These are phyloP conservation scores for Hsuehochloa calcarea DNA, from an alignment of 176 grass and related monocot genomes.

Conservation along the genomic window DNA sequence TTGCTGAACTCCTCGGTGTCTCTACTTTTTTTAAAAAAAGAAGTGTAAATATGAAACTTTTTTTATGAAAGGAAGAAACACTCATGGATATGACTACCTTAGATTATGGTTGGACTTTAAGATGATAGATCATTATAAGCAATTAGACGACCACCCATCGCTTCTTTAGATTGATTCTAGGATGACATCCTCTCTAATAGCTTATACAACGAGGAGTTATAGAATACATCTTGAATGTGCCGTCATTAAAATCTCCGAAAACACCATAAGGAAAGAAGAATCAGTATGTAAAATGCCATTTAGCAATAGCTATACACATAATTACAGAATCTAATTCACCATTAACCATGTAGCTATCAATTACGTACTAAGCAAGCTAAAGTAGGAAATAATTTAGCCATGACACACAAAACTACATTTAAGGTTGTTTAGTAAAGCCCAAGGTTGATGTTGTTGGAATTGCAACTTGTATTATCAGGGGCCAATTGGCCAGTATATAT, in stretches of 20 bases:
- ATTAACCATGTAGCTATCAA: no score
- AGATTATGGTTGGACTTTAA: constrained; percentile 28
- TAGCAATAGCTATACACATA: not conserved
- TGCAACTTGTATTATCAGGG: no score
- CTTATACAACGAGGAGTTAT: constrained; percentile 6
- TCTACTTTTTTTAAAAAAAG: not conserved
- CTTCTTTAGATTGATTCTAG: constrained; percentile 6
- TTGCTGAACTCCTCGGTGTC: not conserved
- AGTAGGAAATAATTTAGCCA: no score
- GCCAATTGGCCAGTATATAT: no score
- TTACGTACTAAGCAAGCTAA: no score
- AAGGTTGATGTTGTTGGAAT: no score
- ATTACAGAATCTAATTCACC: not conserved
- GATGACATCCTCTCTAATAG: not conserved
- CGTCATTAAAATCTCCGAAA: not conserved
- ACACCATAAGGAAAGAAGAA: not conserved
- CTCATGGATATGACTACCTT: not conserved
- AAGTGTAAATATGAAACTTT: not conserved
- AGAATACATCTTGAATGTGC: not conserved
- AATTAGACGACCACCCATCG: not conserved
- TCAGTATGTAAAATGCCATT: not conserved
- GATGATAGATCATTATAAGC: not conserved
- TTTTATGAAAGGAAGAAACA: not conserved
- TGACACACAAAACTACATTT: no score
- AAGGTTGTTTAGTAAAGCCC: no score